phyloP scores from a whole-genome alignment of 352 stramenopile genomes.

The Achlya hypogyna region DNA sequence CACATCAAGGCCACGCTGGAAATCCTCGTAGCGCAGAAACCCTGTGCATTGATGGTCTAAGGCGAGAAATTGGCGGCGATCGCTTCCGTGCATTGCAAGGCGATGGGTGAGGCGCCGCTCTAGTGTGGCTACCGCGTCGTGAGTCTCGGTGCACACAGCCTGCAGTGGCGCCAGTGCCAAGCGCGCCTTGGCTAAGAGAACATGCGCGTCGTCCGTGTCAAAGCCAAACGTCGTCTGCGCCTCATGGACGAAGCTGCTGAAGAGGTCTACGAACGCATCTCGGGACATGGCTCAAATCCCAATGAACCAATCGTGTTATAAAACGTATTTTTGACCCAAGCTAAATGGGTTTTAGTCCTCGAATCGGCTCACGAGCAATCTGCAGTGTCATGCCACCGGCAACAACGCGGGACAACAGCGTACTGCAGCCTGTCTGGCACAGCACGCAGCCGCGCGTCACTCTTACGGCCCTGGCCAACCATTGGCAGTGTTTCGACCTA shows the following conservation, averaged over 20 bases:
- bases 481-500: too few relatives aligned
- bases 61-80: neutral
- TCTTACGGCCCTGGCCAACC: too few relatives aligned
- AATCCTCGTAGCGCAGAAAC: slow-evolving; percentile 2
- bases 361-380: too few relatives aligned
- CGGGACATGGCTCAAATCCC: neutral
- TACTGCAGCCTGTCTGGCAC: too few relatives aligned
- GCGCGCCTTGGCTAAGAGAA: neutral
- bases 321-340: too few relatives aligned
- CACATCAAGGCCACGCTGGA: slow-evolving; percentile 1
- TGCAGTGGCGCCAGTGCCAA: neutral
- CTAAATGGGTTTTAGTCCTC: too few relatives aligned
- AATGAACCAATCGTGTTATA: neutral
- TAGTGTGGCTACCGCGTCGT: neutral
- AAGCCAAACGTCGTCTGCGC: slow-evolving; percentile 7
- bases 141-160: neutral
- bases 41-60: neutral
- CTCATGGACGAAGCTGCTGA: slow-evolving; percentile 10
- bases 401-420: too few relatives aligned
- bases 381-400: too few relatives aligned
- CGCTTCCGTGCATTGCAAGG: neutral
- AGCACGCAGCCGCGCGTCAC: too few relatives aligned
- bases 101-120: neutral
- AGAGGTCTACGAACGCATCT: slow-evolving; percentile 13
- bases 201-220: neutral